Conservation (phyloP, 176 grass and related monocot genomes). For the Zea luxurians region DNA sequence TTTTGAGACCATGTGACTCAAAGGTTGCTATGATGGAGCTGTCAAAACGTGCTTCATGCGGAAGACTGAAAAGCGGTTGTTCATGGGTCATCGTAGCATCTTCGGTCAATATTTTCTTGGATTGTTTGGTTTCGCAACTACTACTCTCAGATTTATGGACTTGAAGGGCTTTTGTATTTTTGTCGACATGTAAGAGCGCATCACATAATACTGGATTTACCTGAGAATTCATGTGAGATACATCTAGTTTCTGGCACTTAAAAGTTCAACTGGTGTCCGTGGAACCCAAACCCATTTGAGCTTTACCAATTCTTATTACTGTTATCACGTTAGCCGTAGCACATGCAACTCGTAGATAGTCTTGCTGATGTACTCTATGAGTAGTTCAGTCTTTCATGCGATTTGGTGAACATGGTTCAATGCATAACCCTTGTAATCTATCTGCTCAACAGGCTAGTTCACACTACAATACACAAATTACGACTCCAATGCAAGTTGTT, state of each 20-base stretch:
- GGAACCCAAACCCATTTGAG: too few relatives aligned
- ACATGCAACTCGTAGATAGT: neutral
- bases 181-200: neutral
- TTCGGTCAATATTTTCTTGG: neutral
- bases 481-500: constrained; percentile 58
- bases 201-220: neutral
- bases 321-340: too few relatives aligned
- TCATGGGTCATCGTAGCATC: neutral
- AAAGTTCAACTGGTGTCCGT: neutral
- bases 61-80: neutral
- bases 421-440: constrained; percentile 31
- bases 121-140: neutral
- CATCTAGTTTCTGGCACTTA: neutral
- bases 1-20: constrained; percentile 11
- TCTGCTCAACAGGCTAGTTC: constrained; percentile 50
- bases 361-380: neutral
- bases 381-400: neutral
- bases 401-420: constrained; percentile 3
- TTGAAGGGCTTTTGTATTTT: neutral
- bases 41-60: neutral
- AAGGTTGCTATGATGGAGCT: constrained; percentile 19
- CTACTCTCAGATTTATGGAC: neutral
- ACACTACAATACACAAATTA: constrained; percentile 64
- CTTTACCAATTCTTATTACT: neutral
- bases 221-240: neutral